Percentiles rank a stretch among this genome's conserved stretches.
phyloP scores from a whole-genome alignment of 2,329 filamentous ascomycete species.

The Aquanectria penicillioides region DNA sequence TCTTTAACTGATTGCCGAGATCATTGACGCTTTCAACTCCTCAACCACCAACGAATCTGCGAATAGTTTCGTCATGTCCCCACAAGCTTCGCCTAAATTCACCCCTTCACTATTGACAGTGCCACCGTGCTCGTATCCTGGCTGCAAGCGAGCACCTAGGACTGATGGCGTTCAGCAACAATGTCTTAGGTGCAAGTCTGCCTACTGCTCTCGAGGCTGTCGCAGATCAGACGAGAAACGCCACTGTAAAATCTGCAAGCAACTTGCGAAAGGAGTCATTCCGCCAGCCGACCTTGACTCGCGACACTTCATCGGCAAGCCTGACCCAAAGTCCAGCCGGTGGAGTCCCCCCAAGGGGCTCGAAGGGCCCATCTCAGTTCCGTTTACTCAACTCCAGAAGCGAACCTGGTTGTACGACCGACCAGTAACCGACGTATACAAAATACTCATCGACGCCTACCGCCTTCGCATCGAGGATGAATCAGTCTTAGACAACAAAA shows the following conservation, averaged over 20 bases:
- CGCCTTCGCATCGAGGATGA: constrained; percentile 51
- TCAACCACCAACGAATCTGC: too few species aligned
- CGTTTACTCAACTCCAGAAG: constrained; percentile 47
- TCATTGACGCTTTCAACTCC: too few species aligned
- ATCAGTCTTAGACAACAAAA: constrained; percentile 23
- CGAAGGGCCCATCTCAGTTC: constrained; percentile 35
- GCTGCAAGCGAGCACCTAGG: not conserved
- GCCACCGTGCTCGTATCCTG: not conserved
- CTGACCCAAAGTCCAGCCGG: not conserved
- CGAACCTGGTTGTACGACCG: constrained; percentile 51
- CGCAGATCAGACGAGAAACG: not conserved
- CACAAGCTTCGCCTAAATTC: too few species aligned
- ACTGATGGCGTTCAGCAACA: not conserved
- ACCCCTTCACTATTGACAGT: too few species aligned
- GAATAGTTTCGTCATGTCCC: too few species aligned
- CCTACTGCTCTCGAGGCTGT: constrained; percentile 12
- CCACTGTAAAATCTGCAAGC: constrained; percentile 1
- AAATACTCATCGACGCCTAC: constrained; percentile 55
- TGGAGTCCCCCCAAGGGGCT: constrained; percentile 33
- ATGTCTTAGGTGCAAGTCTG: not conserved
- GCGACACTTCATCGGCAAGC: not conserved
- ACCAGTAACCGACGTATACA: constrained; percentile 52
- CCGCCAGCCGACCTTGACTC: not conserved
- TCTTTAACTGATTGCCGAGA: too few species aligned
- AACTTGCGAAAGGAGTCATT: not conserved